A percentile compares a stretch with the other conserved stretches of the same genome.
Conservation (phyloP, 2,329 filamentous ascomycete genomes). For the Reticulascus tulasneorum region DNA sequence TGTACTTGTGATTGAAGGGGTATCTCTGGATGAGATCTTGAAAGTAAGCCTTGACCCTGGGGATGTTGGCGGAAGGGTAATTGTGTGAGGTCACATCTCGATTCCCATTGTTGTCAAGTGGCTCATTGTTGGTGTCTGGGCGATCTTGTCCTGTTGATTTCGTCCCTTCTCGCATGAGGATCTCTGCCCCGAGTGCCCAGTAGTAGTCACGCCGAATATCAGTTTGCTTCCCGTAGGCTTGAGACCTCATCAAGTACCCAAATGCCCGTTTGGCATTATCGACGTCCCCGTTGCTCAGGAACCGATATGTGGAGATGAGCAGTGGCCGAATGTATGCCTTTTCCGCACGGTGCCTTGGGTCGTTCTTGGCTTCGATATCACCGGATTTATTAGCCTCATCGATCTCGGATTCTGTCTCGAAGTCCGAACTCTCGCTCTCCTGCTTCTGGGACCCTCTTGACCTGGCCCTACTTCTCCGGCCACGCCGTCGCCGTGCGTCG, state of each 20-base stretch:
- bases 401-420: conserved; percentile 4
- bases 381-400: conserved; percentile 18
- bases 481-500: background rate
- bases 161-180: conserved; percentile 63
- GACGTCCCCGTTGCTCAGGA: conserved; percentile 68
- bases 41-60: conserved; percentile 58
- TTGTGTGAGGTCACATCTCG: background rate
- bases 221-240: conserved; percentile 48
- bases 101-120: background rate
- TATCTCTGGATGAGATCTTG: conserved; percentile 74
- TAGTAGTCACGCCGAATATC: conserved; percentile 67
- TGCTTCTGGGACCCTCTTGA: background rate
- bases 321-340: conserved; percentile 13
- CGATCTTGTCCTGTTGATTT: conserved; percentile 5
- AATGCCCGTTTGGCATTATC: conserved; percentile 69
- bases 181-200: conserved; percentile 83
- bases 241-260: conserved; percentile 56
- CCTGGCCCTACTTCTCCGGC: background rate
- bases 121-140: conserved; percentile 7
- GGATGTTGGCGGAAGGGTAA: conserved; percentile 37
- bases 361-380: conserved; percentile 7
- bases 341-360: no score
- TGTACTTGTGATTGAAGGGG: conserved; percentile 61
- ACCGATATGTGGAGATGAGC: conserved; percentile 62
- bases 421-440: conserved; percentile 4